Percentiles rank a stretch among this genome's conserved stretches.
Evolutionary conservation across 179 eudicot species (phyloP).

Genomic region (Camellia oleifera): DNA sequence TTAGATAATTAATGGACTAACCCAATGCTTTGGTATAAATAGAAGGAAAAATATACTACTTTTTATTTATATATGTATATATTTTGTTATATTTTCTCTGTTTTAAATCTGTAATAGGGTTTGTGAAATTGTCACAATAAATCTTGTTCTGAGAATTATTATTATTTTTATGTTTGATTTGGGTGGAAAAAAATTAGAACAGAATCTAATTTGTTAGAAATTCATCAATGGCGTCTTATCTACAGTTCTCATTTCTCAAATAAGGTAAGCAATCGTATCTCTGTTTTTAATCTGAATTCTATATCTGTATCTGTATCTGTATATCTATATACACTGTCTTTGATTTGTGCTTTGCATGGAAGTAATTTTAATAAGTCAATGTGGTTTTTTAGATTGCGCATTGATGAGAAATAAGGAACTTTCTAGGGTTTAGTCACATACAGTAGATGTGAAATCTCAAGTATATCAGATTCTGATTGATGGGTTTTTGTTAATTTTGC

Average conservation of each 20-base stretch:
- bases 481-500: not conserved
- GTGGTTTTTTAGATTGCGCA: not conserved
- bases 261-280: not conserved
- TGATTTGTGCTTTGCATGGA: slow-evolving; percentile 15
- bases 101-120: not conserved
- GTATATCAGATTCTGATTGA: slow-evolving; percentile 4
- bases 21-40: not conserved
- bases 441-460: not conserved
- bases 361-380: not conserved
- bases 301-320: not conserved
- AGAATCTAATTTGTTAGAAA: not conserved
- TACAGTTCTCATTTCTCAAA: slow-evolving; percentile 7
- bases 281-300: not conserved
- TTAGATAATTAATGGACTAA: not conserved
- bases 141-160: not conserved
- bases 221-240: slow-evolving; percentile 10
- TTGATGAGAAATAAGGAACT: not conserved
- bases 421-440: slow-evolving; percentile 12
- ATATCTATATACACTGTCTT: not conserved
- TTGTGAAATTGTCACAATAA: not conserved
- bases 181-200: not conserved
- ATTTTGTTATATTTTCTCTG: not conserved
- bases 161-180: not conserved
- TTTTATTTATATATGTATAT: not conserved
- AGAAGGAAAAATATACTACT: not conserved